These are phyloP conservation scores for Dryas alaskensis DNA, from an alignment of 306 rosid genomes.

Conservation along the genomic window DNA sequence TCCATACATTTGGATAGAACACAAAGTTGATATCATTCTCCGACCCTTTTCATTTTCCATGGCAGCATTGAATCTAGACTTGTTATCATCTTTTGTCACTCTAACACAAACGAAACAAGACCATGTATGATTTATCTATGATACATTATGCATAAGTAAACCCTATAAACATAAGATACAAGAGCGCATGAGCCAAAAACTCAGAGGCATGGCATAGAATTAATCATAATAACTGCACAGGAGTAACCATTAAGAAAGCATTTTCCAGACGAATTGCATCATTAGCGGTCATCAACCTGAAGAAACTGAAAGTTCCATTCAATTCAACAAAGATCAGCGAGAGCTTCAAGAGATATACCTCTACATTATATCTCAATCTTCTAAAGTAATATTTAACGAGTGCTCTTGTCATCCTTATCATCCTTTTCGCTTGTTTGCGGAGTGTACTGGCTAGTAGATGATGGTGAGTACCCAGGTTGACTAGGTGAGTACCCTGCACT, in stretches of 20 bases:
- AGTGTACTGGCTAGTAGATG: slow-evolving; percentile 93
- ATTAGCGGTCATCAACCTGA: no score
- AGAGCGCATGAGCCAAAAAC: no score
- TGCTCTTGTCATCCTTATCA: slow-evolving; percentile 55
- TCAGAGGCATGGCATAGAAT: no score
- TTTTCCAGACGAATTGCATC: no score
- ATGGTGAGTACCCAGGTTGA: slow-evolving; percentile 97
- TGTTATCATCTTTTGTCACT: neutral
- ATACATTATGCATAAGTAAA: no score
- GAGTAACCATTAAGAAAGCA: no score
- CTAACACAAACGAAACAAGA: neutral
- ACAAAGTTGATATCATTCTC: no score
- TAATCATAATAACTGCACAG: no score
- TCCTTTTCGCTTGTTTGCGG: slow-evolving; percentile 65
- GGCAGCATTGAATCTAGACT: neutral
- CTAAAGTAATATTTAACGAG: slow-evolving; percentile 33
- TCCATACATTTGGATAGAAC: neutral
- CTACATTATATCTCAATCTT: slow-evolving; percentile 1
- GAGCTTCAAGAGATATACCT: slow-evolving; percentile 15
- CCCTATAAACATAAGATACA: no score
- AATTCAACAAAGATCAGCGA: neutral
- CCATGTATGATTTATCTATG: no score
- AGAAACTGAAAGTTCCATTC: neutral
- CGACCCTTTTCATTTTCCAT: neutral
- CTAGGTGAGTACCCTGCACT: slow-evolving; percentile 98